Evolutionary conservation across 31 red algal genomes (phyloP).

Genomic region (Endocladia muricata): DNA sequence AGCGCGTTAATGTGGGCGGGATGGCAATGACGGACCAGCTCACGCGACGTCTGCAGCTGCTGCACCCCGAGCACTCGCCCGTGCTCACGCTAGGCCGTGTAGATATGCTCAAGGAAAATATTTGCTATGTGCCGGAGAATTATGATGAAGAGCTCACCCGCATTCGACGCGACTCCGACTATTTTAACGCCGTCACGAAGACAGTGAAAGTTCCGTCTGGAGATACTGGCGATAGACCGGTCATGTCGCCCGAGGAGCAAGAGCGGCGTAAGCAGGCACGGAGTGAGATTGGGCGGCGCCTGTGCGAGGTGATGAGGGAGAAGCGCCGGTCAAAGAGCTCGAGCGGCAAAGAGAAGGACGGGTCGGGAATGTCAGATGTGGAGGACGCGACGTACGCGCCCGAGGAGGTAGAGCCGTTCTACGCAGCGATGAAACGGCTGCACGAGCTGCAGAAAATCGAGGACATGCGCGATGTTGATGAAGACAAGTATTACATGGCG

Average conservation of each 20-base stretch:
- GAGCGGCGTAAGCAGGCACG: slow-evolving; percentile 40
- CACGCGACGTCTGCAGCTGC: slow-evolving; percentile 56
- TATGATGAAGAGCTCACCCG: slow-evolving; percentile 63
- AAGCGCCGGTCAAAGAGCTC: slow-evolving; percentile 28
- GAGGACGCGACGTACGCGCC: slow-evolving; percentile 51
- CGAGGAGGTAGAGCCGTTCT: slow-evolving; percentile 61
- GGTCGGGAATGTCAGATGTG: slow-evolving; percentile 22
- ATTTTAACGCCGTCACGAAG: slow-evolving; percentile 50
- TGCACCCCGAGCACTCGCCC: slow-evolving; percentile 57
- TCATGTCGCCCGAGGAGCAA: slow-evolving; percentile 59
- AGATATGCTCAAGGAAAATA: slow-evolving; percentile 50
- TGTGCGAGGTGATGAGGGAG: slow-evolving; percentile 74
- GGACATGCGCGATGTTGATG: slow-evolving; percentile 68
- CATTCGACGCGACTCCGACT: slow-evolving; percentile 50
- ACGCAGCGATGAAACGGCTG: slow-evolving; percentile 25
- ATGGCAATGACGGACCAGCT: slow-evolving; percentile 55
- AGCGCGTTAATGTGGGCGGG: slow-evolving; percentile 78
- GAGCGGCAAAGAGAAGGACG: slow-evolving; percentile 27
- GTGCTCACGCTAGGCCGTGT: slow-evolving; percentile 29
- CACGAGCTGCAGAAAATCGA: slow-evolving; percentile 53
- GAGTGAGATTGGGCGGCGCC: slow-evolving; percentile 63
- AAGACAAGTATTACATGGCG: slow-evolving; percentile 73
- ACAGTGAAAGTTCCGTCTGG: slow-evolving; percentile 58
- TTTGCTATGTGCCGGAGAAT: slow-evolving; percentile 59
- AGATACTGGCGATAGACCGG: slow-evolving; percentile 42